Base-by-base conservation (phyloP, 2,329 filamentous ascomycete genomes). In the Cylindrodendrum hubeiense region DNA sequence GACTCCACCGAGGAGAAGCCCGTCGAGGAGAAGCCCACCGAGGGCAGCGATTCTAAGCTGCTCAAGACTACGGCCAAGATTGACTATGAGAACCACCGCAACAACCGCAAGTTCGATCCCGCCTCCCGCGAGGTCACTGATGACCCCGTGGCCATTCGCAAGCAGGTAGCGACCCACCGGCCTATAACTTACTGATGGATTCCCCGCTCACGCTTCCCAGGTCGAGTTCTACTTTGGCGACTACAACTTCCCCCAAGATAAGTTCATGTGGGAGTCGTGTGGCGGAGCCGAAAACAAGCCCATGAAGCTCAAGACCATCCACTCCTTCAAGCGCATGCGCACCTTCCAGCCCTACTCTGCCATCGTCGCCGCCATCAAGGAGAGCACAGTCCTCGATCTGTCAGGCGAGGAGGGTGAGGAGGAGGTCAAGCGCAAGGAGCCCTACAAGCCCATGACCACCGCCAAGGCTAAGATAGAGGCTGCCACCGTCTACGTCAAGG, bases 201-300 rank as follows among this genome's bases (percentile, higher is more conserved):
- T 39, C 44, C 37, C 22, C 34, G 24, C 62, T 67, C 41, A 71
- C 51, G 34, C 12, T 47, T 51, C 55, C 30, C 71, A 97, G 92
- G 93, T 97, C 74, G 94, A 98, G 79, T 98, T 97, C 81, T 98
- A 98, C 86, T 97, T 98, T 82, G 93, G 93, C 75, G 93, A 97
- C 79, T 93, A 91, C 75, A 98, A 98, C 82, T 89, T 99, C 39
- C 91, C 92, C 55, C 90, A 89, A 75, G 97, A 99, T 82, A 92
- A 94, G 79, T 97, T 93, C 83, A 87, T 99, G 72, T 93, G 94
- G 84, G 86, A 89, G 68, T 86, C 90, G 75, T 92, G 93, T 60
- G 91, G 90, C 41, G 95, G 95, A 62, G 85, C 88, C 69, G 87
- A 91, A 75, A 97, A 98, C 85, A 91, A 92, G 79, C 87, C 95